phyloP scores from a whole-genome alignment of 2,329 filamentous ascomycete species.

The Dactylella cylindrospora region DNA sequence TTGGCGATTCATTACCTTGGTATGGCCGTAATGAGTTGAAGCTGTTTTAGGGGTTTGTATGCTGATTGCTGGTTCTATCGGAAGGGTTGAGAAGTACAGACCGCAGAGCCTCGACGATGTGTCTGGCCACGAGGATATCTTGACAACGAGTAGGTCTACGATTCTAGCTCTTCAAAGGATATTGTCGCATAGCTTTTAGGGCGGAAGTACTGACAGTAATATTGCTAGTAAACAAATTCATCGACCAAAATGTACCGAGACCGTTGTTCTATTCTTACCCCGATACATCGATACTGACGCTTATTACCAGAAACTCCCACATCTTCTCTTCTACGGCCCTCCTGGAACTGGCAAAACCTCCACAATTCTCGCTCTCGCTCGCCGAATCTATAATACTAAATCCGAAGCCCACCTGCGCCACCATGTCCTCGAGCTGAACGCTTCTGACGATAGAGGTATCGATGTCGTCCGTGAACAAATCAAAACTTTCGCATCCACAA shows the following conservation, averaged over 20 bases:
- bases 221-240: conserved; percentile 77
- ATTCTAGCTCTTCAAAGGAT: neutral
- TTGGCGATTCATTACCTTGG: conserved; percentile 93
- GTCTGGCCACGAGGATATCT: conserved; percentile 93
- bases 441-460: conserved; percentile 94
- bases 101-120: conserved; percentile 87
- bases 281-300: conserved; percentile 6
- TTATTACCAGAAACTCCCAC: conserved; percentile 68
- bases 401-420: conserved; percentile 79
- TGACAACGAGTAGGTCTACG: conserved; percentile 66
- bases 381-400: conserved; percentile 79
- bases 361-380: conserved; percentile 87
- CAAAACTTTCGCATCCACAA: conserved; percentile 97
- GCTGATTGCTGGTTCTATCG: conserved; percentile 44
- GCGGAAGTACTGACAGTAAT: neutral
- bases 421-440: conserved; percentile 97
- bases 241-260: conserved; percentile 73
- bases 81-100: conserved; percentile 93
- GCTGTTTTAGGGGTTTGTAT: neutral
- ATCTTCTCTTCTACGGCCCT: conserved; percentile 93
- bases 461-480: conserved; percentile 98
- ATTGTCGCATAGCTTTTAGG: neutral
- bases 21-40: conserved; percentile 52
- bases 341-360: conserved; percentile 98
- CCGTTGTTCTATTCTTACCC: neutral